These are phyloP conservation scores for Geranium brycei DNA, from an alignment of 345 rosid species.

Conservation along the genomic window DNA sequence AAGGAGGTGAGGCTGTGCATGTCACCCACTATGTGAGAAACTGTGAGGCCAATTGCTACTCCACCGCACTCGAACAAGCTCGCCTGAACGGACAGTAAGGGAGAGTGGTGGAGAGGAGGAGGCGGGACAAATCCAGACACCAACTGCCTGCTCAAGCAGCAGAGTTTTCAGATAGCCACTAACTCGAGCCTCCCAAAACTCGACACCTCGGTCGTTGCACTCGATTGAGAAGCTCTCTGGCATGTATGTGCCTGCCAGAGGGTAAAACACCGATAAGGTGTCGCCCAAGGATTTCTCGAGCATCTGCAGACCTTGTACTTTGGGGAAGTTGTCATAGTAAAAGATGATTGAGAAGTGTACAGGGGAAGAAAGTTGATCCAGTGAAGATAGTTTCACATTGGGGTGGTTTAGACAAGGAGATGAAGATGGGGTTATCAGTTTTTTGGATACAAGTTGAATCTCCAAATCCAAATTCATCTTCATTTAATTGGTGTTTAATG, in stretches of 20 bases:
- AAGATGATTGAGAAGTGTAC: not conserved
- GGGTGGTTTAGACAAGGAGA: not conserved
- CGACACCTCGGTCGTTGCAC: slow-evolving; percentile 5
- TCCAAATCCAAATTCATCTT: not conserved
- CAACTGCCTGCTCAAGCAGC: not conserved
- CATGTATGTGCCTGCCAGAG: slow-evolving; percentile 7
- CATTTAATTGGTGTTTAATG: too few relatives aligned
- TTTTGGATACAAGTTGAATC: not conserved
- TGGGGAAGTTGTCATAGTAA: not conserved
- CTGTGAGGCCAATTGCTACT: not conserved
- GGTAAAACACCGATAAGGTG: slow-evolving; percentile 8
- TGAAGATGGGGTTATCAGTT: slow-evolving; percentile 7
- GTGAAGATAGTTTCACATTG: not conserved
- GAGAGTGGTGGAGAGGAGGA: not conserved
- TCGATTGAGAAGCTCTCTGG: not conserved
- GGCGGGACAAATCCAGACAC: not conserved
- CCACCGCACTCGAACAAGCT: slow-evolving; percentile 8
- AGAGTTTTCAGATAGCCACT: not conserved
- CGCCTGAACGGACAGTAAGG: not conserved
- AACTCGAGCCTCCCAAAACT: not conserved
- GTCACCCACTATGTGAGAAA: not conserved
- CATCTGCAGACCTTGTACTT: not conserved
- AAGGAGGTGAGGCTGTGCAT: not conserved
- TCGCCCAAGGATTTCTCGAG: slow-evolving; percentile 5
- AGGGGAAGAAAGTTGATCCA: not conserved